Evolutionary conservation across 177 flowering plant species (phyloP).

Genomic region (Tripterygium wilfordii): DNA sequence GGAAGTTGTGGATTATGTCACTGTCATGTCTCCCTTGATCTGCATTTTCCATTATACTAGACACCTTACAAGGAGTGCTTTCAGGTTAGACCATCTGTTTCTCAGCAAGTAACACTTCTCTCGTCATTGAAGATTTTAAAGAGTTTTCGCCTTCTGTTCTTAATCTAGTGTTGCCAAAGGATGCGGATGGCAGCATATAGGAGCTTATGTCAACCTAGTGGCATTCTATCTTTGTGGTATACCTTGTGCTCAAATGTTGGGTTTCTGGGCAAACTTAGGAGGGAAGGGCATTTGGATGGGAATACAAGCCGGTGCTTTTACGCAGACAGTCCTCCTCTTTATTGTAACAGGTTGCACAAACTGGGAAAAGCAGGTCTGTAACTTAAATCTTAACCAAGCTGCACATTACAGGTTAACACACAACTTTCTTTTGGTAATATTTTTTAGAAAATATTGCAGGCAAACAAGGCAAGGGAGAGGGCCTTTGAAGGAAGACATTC

Average conservation of each 20-base stretch:
- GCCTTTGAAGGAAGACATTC: too few species aligned
- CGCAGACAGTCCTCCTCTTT: conserved; percentile 45
- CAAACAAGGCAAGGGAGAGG: too few species aligned
- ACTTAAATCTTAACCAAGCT: too few species aligned
- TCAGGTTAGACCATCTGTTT: conserved; percentile 39
- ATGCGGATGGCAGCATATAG: conserved; percentile 89
- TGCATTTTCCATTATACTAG: conserved; percentile 44
- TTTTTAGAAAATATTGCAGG: too few species aligned
- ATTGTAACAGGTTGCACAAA: conserved; percentile 42
- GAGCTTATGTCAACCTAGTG: conserved; percentile 73
- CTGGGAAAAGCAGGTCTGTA: conserved; percentile 13
- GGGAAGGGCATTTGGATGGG: conserved; percentile 63
- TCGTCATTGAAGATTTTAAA: too few species aligned
- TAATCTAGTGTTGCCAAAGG: conserved; percentile 73
- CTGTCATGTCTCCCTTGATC: conserved; percentile 57
- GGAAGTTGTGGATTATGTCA: conserved; percentile 65
- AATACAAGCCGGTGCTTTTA: conserved; percentile 39
- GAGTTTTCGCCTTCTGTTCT: too few species aligned
- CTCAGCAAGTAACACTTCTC: too few species aligned
- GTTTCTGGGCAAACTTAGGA: background rate
- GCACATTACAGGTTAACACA: too few species aligned
- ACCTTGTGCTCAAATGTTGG: background rate
- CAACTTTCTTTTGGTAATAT: too few species aligned
- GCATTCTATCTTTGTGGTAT: conserved; percentile 46
- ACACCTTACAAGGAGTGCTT: conserved; percentile 59